phyloP scores from a whole-genome alignment of 2,329 filamentous ascomycete genomes.

The Plectosphaerella sp. region DNA sequence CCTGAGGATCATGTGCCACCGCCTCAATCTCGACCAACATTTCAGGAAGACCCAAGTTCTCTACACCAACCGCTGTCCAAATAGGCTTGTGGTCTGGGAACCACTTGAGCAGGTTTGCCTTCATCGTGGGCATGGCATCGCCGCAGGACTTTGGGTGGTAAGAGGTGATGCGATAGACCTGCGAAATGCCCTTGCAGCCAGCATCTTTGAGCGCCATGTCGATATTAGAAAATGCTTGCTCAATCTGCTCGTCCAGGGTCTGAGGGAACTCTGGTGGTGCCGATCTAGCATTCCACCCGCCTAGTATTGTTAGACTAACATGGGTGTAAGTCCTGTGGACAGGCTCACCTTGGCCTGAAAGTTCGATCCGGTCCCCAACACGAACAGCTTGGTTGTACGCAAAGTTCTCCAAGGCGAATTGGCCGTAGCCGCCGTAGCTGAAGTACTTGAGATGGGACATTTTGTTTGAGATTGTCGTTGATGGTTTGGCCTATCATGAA shows the following conservation, averaged over 20 bases:
- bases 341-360: constrained; percentile 37
- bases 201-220: constrained; percentile 41
- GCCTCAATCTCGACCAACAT: constrained; percentile 57
- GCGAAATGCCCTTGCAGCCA: constrained; percentile 48
- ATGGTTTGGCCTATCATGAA: too few relatives aligned
- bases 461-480: background rate
- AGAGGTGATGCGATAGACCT: constrained; percentile 43
- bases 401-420: constrained; percentile 24
- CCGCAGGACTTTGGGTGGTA: constrained; percentile 36
- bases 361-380: constrained; percentile 41
- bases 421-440: constrained; percentile 21
- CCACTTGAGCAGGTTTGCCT: constrained; percentile 34
- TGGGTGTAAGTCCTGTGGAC: background rate
- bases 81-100: background rate
- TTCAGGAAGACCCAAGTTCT: constrained; percentile 33
- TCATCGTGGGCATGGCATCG: constrained; percentile 31
- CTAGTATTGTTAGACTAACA: constrained; percentile 9
- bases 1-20: constrained; percentile 19
- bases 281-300: constrained; percentile 20
- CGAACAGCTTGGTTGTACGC: constrained; percentile 44
- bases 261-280: constrained; percentile 22
- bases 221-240: constrained; percentile 50
- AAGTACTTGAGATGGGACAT: constrained; percentile 26
- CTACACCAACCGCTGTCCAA: constrained; percentile 47
- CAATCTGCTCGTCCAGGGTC: constrained; percentile 36